Evolutionary conservation across 106 monocot genomes (phyloP), one percentile per base, ranked within the genome.

Genomic region (Gastrodia elata): DNA sequence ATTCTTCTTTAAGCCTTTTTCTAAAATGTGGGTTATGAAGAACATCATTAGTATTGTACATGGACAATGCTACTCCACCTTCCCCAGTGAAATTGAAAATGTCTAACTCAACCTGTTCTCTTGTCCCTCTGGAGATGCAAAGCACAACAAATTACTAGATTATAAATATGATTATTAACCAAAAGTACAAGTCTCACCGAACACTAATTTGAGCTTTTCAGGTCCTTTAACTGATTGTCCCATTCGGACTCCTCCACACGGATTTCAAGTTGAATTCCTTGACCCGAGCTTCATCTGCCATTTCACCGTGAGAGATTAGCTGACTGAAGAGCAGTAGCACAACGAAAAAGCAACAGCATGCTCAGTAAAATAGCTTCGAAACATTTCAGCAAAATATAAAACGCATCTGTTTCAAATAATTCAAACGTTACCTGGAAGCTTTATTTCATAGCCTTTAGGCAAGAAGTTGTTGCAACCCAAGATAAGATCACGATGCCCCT

Each of bases 11-110:
- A n/a, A n/a, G n/a, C n/a, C n/a, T n/a, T n/a, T n/a, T n/a, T n/a
- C n/a, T n/a, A n/a, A n/a, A n/a, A n/a, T n/a, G n/a, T n/a, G n/a
- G 48, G 30, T 18, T 32, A 48, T 72, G 39, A n/a, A n/a, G n/a
- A 74, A 87, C 87, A 78, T 87, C 87, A 79, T 87, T 84, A 71
- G 84, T 88, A 33, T 88, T 84, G 38, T 88, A 88, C 84, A 88
- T 88, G 18, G 84, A 64, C 24, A 88, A 43, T 37, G 87, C 82
- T 43, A 88, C 80, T 73, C 87, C 87, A 32, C 87, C 87, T 24
- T 73, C 84, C 39, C 87, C 84, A 15, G 75, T 84, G 77, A 84
- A 88, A 68, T 88, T 84, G 67, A 68, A 88, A 38, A 88, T 84
- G 58, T 84, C 87, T 32, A 84, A 73, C 18, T 84, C 79, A 22